Evolutionary conservation across 306 rosid species (phyloP), one percentile per base, ranked within the genome.

Genomic region (Potentilla sterilis): DNA sequence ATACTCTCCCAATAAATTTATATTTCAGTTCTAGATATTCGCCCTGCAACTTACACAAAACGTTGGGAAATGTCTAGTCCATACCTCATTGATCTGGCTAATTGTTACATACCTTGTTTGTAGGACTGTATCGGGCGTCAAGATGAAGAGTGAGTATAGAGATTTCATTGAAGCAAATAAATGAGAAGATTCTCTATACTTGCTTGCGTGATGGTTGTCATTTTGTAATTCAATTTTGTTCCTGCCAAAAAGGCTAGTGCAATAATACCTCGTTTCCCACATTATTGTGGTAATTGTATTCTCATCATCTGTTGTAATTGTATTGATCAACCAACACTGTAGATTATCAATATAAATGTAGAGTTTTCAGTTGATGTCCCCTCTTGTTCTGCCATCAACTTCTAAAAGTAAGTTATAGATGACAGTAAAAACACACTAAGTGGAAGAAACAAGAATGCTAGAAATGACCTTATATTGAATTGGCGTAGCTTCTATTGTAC

Each of bases 61-160:
- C 16, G 18, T 47, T 67, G 52, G 35, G 19, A 37, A 80, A 38
- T 14, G 49, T 28, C 15, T 46, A 34, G 32, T 65, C 54, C 38
- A 41, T 22, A 66, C 67, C 58, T 13, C 10, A 22, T 34, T 44
- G 28, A 58, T 43, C 65, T 74, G 49, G 5, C 61, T 58, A 9
- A 77, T 77, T 72, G 42, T 28, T 40, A 34, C 57, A 28, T 64
- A 28, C 43, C 44, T 81, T 68, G 41, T 75, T 71, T 87, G 82
- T 85, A 94, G 97, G 91, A 89, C 85, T 74, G 77, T 92, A 2
- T 79, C 97, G 18, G 97, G 98, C 59, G 98, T 94, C 78, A 92
- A 92, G 82, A 94, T 90, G 98, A 94, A 94, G 92, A 85, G 88
- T 1, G 97, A 90, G 76, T 94, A 90, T 85, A 88, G 82, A 87